Percentiles rank a stretch among this genome's conserved stretches.
These are phyloP conservation scores for Pythium coloratum DNA, from an alignment of 352 stramenopile genomes.

Conservation along the genomic window DNA sequence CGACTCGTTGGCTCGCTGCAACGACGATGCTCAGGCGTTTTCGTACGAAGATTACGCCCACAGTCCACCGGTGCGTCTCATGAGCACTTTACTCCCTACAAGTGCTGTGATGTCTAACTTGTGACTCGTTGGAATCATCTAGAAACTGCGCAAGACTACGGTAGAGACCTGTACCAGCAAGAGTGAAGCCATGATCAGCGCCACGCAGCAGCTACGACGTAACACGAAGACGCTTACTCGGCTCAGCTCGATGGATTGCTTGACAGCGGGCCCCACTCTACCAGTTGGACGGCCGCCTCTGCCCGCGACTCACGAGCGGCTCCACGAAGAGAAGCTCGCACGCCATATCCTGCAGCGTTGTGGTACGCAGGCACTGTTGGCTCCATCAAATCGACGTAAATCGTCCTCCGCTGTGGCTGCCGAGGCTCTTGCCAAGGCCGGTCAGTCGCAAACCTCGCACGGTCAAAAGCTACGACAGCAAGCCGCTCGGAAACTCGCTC, in stretches of 20 bases:
- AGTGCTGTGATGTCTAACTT: no score
- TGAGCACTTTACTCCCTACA: no score
- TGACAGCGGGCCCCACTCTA: slow-evolving; percentile 1
- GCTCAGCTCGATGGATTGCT: not conserved
- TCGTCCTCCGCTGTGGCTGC: slow-evolving; percentile 30
- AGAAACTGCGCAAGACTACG: slow-evolving; percentile 19
- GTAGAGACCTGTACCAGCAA: slow-evolving; percentile 29
- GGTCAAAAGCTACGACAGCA: slow-evolving; percentile 23
- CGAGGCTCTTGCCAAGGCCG: slow-evolving; percentile 19
- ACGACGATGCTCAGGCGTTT: slow-evolving; percentile 43
- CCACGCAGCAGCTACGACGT: slow-evolving; percentile 35
- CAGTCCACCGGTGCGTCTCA: slow-evolving; percentile 26
- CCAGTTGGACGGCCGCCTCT: not conserved
- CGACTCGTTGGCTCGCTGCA: slow-evolving; percentile 38
- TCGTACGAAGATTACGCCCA: slow-evolving; percentile 45
- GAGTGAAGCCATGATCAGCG: slow-evolving; percentile 35
- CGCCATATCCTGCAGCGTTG: slow-evolving; percentile 35
- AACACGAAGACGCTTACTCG: slow-evolving; percentile 36
- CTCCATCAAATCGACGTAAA: slow-evolving; percentile 43
- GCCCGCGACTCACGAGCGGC: slow-evolving; percentile 23
- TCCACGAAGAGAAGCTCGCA: slow-evolving; percentile 41
- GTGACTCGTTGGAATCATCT: not conserved
- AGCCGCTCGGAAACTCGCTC: slow-evolving; percentile 30
- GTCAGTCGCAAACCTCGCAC: not conserved
- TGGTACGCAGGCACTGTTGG: slow-evolving; percentile 27